Base-by-base conservation (phyloP, 2,329 filamentous ascomycete genomes). In the Phialophora expanda region DNA sequence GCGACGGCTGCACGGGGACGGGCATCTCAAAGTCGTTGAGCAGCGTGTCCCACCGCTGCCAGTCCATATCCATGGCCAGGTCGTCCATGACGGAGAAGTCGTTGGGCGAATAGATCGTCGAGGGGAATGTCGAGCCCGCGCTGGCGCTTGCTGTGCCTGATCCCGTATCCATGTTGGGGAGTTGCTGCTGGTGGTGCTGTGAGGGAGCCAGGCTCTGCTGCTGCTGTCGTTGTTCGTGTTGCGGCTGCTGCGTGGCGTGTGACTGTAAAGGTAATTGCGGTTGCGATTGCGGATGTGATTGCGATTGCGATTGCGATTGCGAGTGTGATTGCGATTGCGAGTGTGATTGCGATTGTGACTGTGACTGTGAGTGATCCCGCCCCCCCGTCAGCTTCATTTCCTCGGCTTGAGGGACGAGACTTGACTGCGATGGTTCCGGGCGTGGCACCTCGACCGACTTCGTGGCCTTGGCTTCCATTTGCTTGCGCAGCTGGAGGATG, bases 31-130 rank as follows among this genome's bases (percentile, higher is more conserved):
- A 67, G 11, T 67, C 65, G 24, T 67, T 59, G 32, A 65, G 53
- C 53, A 69, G 48, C 32, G 51, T 62, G 53, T 69, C 67, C 69
- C 69, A 71, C 50, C 67, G 61, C 24, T 48, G 56, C 69, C 69
- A 71, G 54, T 71, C 66, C 66, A 71, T 71, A 41, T 71, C 66
- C 66, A 71, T 71, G 4, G 44, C 51, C 24, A 54, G 53, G 26
- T 54, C 57, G 24, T 60, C 53, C 56, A 60, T 65, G 24, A 50
- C 38, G 28, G 58, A 61, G 30, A 56, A 59, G 56, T 64, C 53
- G 14, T 61, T n/a, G 6, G 58, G 28, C 17, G 58, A 61, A 44
- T 56, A 51, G 50, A 57, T 57, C 30, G 60, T 30, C 38, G 53
- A 8, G 20, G 20, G 56, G n/a, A 41, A 59, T 4, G 26, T 34